phyloP scores from a whole-genome alignment of 495 filamentous ascomycete species.

The Chaetomium fimeti region DNA sequence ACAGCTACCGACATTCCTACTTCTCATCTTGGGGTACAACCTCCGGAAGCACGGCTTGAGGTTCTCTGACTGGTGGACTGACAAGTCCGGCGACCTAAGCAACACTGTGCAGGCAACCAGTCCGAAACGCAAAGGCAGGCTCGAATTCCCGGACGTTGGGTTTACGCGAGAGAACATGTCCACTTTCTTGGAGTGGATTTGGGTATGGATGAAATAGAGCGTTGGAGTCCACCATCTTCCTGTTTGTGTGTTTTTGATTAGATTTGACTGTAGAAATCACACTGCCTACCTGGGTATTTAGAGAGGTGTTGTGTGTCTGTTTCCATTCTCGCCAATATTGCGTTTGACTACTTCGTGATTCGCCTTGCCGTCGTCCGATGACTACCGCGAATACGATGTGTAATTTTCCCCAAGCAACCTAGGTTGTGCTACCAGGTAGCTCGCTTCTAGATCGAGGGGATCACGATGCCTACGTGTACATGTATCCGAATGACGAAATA shows the following conservation, averaged over 20 bases:
- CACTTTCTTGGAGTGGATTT: slow-evolving; percentile 36
- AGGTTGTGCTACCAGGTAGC: no score
- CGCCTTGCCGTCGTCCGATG: no score
- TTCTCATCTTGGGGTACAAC: slow-evolving; percentile 39
- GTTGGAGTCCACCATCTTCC: not conserved
- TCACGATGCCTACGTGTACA: no score
- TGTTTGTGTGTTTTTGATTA: not conserved
- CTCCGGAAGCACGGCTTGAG: slow-evolving; percentile 37
- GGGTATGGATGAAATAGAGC: slow-evolving; percentile 39
- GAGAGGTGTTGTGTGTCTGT: no score
- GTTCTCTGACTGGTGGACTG: slow-evolving; percentile 34
- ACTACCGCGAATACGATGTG: no score
- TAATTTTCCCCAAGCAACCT: no score
- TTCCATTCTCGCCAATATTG: no score
- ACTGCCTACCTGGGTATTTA: no score
- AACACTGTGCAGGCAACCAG: slow-evolving; percentile 37
- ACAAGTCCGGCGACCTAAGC: slow-evolving; percentile 39
- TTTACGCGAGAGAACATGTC: slow-evolving; percentile 31
- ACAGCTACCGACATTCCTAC: slow-evolving; percentile 37
- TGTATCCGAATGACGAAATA: no score
- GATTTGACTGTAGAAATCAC: not conserved
- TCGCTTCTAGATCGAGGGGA: no score
- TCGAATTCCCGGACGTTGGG: slow-evolving; percentile 37
- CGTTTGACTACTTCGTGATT: no score
- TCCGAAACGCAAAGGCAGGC: slow-evolving; percentile 34